Conservation (phyloP, 176 grass and related monocot genomes). For the Rhipidocladum racemiflorum region DNA sequence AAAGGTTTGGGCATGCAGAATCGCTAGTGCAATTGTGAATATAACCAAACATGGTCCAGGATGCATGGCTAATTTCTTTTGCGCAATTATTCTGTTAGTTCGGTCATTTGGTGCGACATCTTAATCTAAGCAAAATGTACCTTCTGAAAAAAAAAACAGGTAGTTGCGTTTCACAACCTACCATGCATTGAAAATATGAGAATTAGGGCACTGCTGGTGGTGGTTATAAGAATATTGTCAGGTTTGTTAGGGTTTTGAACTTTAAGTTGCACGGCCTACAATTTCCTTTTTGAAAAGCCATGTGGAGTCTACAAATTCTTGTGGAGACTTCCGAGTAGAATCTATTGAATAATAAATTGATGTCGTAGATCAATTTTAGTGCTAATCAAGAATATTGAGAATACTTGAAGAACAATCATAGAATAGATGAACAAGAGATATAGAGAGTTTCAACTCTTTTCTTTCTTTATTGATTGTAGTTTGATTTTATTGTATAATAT, state of each 20-base stretch:
- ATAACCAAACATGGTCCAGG: neutral
- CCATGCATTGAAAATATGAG: neutral
- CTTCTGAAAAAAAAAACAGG: neutral
- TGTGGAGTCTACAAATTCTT: neutral
- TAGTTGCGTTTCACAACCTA: constrained; percentile 1
- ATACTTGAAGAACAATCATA: too few species aligned
- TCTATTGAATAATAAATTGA: too few species aligned
- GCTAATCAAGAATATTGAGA: too few species aligned
- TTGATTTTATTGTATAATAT: too few species aligned
- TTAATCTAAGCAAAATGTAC: neutral
- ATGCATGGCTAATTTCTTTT: neutral
- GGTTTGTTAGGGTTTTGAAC: constrained; percentile 25
- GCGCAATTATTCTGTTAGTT: neutral
- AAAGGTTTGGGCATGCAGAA: neutral
- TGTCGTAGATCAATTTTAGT: too few species aligned
- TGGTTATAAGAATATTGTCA: constrained; percentile 4
- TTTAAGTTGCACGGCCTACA: neutral
- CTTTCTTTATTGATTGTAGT: too few species aligned
- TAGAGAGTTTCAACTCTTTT: too few species aligned
- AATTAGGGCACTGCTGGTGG: constrained; percentile 1
- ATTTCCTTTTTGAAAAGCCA: neutral
- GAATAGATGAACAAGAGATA: too few species aligned
- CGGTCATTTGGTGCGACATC: constrained; percentile 18
- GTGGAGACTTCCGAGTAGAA: neutral
- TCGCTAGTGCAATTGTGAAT: neutral